A percentile compares a stretch with the other conserved stretches of the same genome.
These are phyloP conservation scores for Neoscytalidium dimidiatum DNA, from an alignment of 2,329 filamentous ascomycete species.

Conservation along the genomic window DNA sequence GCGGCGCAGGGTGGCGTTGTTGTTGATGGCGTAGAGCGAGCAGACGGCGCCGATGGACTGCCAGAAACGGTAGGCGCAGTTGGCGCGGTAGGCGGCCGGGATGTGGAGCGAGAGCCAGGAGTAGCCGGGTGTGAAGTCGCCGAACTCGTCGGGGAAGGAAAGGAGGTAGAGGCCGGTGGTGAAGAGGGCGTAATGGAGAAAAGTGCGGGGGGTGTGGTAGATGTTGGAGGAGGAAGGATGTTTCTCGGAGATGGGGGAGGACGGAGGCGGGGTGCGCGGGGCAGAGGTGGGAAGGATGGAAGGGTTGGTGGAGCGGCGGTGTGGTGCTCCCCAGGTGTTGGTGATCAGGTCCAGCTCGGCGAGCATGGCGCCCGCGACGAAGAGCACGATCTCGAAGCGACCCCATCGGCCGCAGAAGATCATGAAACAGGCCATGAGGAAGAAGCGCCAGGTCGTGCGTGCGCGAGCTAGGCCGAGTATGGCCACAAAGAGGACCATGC, in stretches of 20 bases:
- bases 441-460: constrained; percentile 24
- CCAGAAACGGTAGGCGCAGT: constrained; percentile 58
- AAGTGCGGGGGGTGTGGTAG: constrained; percentile 35
- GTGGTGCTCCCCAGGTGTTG: background rate
- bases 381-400: constrained; percentile 30
- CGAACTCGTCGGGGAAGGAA: constrained; percentile 47
- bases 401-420: constrained; percentile 25
- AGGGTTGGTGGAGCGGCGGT: background rate
- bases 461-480: constrained; percentile 23
- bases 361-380: constrained; percentile 38
- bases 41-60: constrained; percentile 55
- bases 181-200: constrained; percentile 42
- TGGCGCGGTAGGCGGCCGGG: constrained; percentile 38
- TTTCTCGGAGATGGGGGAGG: background rate
- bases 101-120: constrained; percentile 50
- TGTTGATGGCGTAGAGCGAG: constrained; percentile 24
- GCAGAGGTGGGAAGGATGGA: background rate
- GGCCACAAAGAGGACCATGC: constrained; percentile 28
- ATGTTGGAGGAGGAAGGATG: background rate
- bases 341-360: constrained; percentile 38
- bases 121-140: constrained; percentile 54
- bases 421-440: constrained; percentile 19
- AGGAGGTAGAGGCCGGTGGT: constrained; percentile 57
- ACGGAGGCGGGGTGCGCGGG: background rate
- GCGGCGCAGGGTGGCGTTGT: constrained; percentile 33